These are phyloP conservation scores for Pseudofabraea citricarpa DNA, from an alignment of 2,329 filamentous ascomycete genomes.

Conservation along the genomic window DNA sequence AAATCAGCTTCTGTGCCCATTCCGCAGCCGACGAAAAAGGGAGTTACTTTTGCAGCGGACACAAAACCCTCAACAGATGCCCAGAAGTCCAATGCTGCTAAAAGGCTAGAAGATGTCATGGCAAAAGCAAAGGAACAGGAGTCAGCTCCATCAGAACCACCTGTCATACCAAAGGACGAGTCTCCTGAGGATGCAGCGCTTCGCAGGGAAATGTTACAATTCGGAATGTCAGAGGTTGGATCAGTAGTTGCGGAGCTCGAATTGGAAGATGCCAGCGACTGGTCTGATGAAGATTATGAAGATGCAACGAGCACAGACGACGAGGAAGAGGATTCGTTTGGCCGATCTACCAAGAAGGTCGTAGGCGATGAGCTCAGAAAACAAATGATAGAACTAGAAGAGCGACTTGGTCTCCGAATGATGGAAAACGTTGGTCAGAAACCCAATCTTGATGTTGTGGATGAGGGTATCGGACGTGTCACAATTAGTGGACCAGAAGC, in stretches of 20 bases:
- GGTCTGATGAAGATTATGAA: slow-evolving; percentile 47
- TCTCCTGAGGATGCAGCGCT: slow-evolving; percentile 74
- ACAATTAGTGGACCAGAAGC: slow-evolving; percentile 36
- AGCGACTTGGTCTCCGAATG: slow-evolving; percentile 58
- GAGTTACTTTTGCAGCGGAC: slow-evolving; percentile 59
- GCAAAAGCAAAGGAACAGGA: slow-evolving; percentile 51
- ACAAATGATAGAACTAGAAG: slow-evolving; percentile 82
- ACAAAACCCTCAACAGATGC: slow-evolving; percentile 40
- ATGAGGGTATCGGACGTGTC: slow-evolving; percentile 54
- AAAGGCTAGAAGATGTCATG: slow-evolving; percentile 51
- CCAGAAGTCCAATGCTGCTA: slow-evolving; percentile 21
- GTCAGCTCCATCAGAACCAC: slow-evolving; percentile 27
- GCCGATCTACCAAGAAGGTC: slow-evolving; percentile 62
- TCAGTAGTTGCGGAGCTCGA: slow-evolving; percentile 90
- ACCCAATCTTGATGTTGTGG: slow-evolving; percentile 28
- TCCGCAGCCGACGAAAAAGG: slow-evolving; percentile 41
- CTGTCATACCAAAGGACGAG: slow-evolving; percentile 69
- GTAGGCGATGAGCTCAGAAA: slow-evolving; percentile 68
- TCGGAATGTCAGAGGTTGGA: slow-evolving; percentile 82
- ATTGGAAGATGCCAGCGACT: slow-evolving; percentile 64
- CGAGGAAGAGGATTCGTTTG: slow-evolving; percentile 65
- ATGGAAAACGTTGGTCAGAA: slow-evolving; percentile 52
- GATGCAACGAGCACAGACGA: slow-evolving; percentile 47
- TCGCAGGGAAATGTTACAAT: slow-evolving; percentile 84
- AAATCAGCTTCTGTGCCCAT: slow-evolving; percentile 8